Evolutionary conservation across 768 basidiomycete genomes (phyloP).

Genomic region (Chalciporus sphaerocephalus): DNA sequence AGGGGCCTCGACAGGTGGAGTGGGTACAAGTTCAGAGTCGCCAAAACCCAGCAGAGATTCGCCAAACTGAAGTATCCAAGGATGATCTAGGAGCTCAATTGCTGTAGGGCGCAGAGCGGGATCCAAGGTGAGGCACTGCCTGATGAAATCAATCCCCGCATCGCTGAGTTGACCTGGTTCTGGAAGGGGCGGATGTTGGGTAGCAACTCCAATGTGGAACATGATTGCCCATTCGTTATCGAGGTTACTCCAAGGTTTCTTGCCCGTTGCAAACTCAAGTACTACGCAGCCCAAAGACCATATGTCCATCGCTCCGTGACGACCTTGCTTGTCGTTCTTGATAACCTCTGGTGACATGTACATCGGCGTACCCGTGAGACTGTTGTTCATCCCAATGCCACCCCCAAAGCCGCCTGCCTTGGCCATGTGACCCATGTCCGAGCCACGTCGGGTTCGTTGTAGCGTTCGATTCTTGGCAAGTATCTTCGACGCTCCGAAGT

Average conservation of each 20-base stretch:
- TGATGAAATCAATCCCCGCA: constrained; percentile 89
- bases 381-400: constrained; percentile 64
- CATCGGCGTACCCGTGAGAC: constrained; percentile 96
- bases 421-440: constrained; percentile 37
- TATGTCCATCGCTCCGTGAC: constrained; percentile 95
- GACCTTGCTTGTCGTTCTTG: constrained; percentile 84
- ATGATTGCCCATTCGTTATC: constrained; percentile 99
- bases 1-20: constrained; percentile 43
- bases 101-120: constrained; percentile 81
- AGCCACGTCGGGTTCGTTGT: constrained; percentile 58
- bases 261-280: constrained; percentile 92
- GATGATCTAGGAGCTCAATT: constrained; percentile 76
- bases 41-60: constrained; percentile 67
- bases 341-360: constrained; percentile 99
- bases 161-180: constrained; percentile 86
- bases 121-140: constrained; percentile 85
- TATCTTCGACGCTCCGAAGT: constrained; percentile 97
- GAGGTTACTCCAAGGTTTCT: constrained; percentile 97
- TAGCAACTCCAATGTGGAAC: constrained; percentile 98
- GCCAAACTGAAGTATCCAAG: constrained; percentile 85
- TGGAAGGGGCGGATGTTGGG: constrained; percentile 92
- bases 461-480: constrained; percentile 87
- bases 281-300: constrained; percentile 99
- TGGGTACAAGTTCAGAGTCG: constrained; percentile 53
- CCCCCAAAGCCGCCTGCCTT: constrained; percentile 34